These are phyloP conservation scores for Fusarium sp. DNA, from an alignment of 2,329 filamentous ascomycete genomes.

Conservation along the genomic window DNA sequence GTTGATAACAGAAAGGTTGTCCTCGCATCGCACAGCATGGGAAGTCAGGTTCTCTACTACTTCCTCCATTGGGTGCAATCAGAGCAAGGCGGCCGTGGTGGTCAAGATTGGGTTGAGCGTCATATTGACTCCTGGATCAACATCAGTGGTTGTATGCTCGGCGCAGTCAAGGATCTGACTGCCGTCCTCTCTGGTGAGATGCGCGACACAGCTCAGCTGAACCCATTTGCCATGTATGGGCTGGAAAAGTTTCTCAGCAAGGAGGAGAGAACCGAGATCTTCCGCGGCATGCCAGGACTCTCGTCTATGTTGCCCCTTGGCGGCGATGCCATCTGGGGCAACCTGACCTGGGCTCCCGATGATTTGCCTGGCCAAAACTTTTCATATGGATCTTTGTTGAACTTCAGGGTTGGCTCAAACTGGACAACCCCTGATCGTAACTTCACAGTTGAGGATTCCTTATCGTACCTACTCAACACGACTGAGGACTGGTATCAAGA, in stretches of 20 bases:
- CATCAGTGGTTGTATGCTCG: slow-evolving; percentile 97
- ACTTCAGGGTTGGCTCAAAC: slow-evolving; percentile 79
- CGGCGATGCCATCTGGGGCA: slow-evolving; percentile 95
- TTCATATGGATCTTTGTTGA: slow-evolving; percentile 85
- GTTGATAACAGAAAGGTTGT: slow-evolving; percentile 84
- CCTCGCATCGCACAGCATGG: slow-evolving; percentile 96
- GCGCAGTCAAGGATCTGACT: slow-evolving; percentile 89
- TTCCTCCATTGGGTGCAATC: slow-evolving; percentile 85
- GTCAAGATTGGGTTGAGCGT: slow-evolving; percentile 88
- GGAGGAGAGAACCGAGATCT: slow-evolving; percentile 91
- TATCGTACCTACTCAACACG: slow-evolving; percentile 82
- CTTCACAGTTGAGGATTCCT: slow-evolving; percentile 81
- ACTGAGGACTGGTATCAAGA: slow-evolving; percentile 88
- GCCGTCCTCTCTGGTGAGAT: slow-evolving; percentile 96
- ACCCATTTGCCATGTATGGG: slow-evolving; percentile 95
- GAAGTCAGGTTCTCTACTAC: slow-evolving; percentile 92
- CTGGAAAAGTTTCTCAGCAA: slow-evolving; percentile 94
- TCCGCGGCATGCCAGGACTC: slow-evolving; percentile 96
- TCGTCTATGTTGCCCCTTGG: slow-evolving; percentile 97
- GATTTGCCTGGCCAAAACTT: slow-evolving; percentile 79
- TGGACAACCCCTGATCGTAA: slow-evolving; percentile 76
- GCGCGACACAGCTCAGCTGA: slow-evolving; percentile 97
- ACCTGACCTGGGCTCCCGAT: slow-evolving; percentile 87
- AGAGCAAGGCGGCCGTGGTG: slow-evolving; percentile 81
- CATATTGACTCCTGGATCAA: slow-evolving; percentile 98